phyloP scores from a whole-genome alignment of 768 basidiomycete genomes.

The Podaxis sp. region DNA sequence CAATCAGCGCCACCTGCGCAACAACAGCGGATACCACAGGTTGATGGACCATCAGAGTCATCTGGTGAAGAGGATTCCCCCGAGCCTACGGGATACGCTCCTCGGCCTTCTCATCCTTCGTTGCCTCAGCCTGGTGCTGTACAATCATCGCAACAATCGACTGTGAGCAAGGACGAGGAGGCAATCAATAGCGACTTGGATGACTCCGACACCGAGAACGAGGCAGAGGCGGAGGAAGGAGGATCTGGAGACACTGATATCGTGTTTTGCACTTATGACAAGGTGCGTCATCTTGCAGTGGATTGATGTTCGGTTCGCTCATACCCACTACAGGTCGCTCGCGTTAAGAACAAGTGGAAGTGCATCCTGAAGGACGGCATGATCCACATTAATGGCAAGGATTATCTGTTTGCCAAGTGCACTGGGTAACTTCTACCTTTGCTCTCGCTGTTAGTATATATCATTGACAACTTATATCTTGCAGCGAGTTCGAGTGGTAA shows the following conservation, averaged over 20 bases:
- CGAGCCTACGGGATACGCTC: constrained; percentile 65
- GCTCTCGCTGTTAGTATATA: background rate
- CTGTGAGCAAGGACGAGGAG: constrained; percentile 54
- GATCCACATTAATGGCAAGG: constrained; percentile 95
- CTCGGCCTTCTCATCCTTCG: constrained; percentile 72
- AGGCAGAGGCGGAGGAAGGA: constrained; percentile 81
- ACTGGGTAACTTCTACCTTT: constrained; percentile 66
- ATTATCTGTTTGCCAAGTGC: constrained; percentile 97
- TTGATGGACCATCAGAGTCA: constrained; percentile 78
- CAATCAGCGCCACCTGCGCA: constrained; percentile 23
- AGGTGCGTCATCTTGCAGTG: constrained; percentile 48
- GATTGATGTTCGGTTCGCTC: constrained; percentile 5
- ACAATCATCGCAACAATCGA: constrained; percentile 33
- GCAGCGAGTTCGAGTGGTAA: constrained; percentile 46
- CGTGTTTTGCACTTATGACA: constrained; percentile 98
- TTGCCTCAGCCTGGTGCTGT: constrained; percentile 60
- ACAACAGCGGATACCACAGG: constrained; percentile 65
- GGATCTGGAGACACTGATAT: constrained; percentile 81
- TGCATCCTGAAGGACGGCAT: constrained; percentile 96
- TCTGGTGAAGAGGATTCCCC: constrained; percentile 63
- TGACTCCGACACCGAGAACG: constrained; percentile 87
- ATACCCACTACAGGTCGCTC: constrained; percentile 67
- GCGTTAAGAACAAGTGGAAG: constrained; percentile 99
- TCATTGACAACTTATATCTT: constrained; percentile 9
- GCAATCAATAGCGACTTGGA: constrained; percentile 97